Evolutionary conservation across 176 grass and related monocot species (phyloP), one percentile per base, ranked within the genome.

Genomic region (Oryza australiensis): DNA sequence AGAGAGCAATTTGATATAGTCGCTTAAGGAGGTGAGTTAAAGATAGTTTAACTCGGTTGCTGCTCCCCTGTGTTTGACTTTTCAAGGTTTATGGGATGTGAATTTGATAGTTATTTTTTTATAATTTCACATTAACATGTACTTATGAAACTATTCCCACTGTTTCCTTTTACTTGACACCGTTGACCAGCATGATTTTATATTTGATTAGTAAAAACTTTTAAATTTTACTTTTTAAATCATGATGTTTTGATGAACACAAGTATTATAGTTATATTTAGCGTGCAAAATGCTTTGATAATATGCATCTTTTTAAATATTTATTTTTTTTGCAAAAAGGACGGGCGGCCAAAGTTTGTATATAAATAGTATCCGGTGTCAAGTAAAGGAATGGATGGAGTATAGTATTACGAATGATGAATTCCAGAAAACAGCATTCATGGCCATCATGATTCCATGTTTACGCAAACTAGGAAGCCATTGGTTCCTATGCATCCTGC

Each of bases 1-100:
- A 76, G 34, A 45, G 28, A 82, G 22, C 42, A 66, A 66, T 53
- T 81, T 81, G 66, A 85, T 82, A 12, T 46, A 35, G 32, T 27
- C 29, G 11, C 35, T 64, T 64, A 49, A 41, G 14, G 41, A 71
- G 34, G 73, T 43, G 32, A 70, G 43, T 76, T 77, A 26, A 26
- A 82, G 27, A 66, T 89, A 46, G 22, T 40, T 89, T 55, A 64
- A 89, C 24, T 29, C 64, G 59, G 65, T 89, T 40, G 20, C 64
- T 64, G 8, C 51, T 18, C 72, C 53, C 53, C 68, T 48, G 12
- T 66, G 12, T 9, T 9, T 1, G n/a, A 11, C 22, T 24, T 60
- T 60, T 2, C 16, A 55, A 20, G 16, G 18, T 55, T 60, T 60
- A 7, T 24, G 55, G n/a, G 55, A 60, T 60, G 7, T 60, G n/a